Base-by-base conservation (phyloP, 306 rosid species). In the Vicia faba region DNA sequence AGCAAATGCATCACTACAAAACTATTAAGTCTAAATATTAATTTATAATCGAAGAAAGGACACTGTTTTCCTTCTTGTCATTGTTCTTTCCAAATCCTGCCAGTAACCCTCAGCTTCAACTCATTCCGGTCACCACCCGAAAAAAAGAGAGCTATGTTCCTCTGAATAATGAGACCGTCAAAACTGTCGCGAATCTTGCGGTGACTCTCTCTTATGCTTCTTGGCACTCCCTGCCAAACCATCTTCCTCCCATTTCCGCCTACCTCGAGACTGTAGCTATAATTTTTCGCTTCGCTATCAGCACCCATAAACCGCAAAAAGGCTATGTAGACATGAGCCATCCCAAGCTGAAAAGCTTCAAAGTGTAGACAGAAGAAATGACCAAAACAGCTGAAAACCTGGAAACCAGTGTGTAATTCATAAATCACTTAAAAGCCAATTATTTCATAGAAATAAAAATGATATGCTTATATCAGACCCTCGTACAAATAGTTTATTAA, bases 221-320 rank as follows among this genome's bases (percentile, higher is more conserved):
- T 82, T 0, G 97, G 97, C 25, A 87, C 91, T 3, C 97, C 96
- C 40, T 92, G 95, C 97, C 96, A 89, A 15, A 83, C 78, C 95
- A 85, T 82, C 87, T 92, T 92, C 87, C 96, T 84, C 45, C 96
- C 97, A 43, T 89, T 87, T 53, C 95, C 96, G 55, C 97, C 97
- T 62, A 92, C 96, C 78, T 92, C 97, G 3, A 92, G 85, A 79
- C 92, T 89, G 77, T 92, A 92, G 83, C 84, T 89, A 66, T 89
- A 92, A 71, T 85, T 92, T 82, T 89, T 89, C 2, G 96, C 97
- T 66, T 92, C 97, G 0, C 76, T 84, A 72, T 92, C 97, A 59
- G 89, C 96, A 1, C 96, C 96, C 96, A 92, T 92, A 74, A 87
- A 92, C 68, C 96, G 88, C 85, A 92, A 68, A 80, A 92, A 87